A percentile compares a stretch with the other conserved stretches of the same genome.
phyloP scores from a whole-genome alignment of 2,329 filamentous ascomycete genomes.

The Talaromyces piceae region DNA sequence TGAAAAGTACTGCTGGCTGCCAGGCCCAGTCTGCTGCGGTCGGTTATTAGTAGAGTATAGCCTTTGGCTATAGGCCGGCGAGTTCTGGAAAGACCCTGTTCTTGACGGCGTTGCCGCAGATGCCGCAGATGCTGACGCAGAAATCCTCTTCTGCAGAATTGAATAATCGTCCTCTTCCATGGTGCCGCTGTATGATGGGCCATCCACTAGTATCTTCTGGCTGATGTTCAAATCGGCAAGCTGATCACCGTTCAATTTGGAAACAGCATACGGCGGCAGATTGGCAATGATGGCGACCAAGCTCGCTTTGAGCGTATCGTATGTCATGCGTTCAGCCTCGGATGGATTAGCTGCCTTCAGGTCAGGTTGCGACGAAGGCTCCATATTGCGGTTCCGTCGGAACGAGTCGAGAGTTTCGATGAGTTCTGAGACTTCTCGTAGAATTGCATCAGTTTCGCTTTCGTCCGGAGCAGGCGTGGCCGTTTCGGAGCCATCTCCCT shows the following conservation, averaged over 20 bases:
- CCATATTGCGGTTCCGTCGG: slow-evolving; percentile 52
- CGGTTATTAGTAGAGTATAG: slow-evolving; percentile 15
- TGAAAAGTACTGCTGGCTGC: slow-evolving; percentile 14
- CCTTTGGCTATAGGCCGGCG: slow-evolving; percentile 29
- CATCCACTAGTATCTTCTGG: slow-evolving; percentile 66
- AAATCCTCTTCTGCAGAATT: slow-evolving; percentile 39
- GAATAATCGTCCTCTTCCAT: slow-evolving; percentile 75
- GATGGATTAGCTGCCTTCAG: slow-evolving; percentile 36
- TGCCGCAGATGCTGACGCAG: slow-evolving; percentile 24
- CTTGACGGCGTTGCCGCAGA: slow-evolving; percentile 26
- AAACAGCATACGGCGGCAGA: slow-evolving; percentile 75
- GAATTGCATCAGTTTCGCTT: slow-evolving; percentile 44
- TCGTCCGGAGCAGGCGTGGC: slow-evolving; percentile 12
- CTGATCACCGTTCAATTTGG: slow-evolving; percentile 78
- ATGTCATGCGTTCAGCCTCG: slow-evolving; percentile 51
- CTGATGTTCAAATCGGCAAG: slow-evolving; percentile 76
- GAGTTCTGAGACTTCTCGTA: slow-evolving; percentile 53
- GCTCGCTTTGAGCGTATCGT: slow-evolving; percentile 68
- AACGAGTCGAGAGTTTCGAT: slow-evolving; percentile 56
- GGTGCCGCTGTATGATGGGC: slow-evolving; percentile 65
- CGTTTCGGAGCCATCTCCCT: slow-evolving; percentile 10
- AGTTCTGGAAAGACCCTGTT: slow-evolving; percentile 22
- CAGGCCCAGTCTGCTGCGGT: slow-evolving; percentile 28
- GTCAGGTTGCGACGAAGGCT: slow-evolving; percentile 13
- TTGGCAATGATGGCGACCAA: slow-evolving; percentile 65